Evolutionary conservation across 495 filamentous ascomycete species (phyloP).

Genomic region (Penicillium bialowiezense): DNA sequence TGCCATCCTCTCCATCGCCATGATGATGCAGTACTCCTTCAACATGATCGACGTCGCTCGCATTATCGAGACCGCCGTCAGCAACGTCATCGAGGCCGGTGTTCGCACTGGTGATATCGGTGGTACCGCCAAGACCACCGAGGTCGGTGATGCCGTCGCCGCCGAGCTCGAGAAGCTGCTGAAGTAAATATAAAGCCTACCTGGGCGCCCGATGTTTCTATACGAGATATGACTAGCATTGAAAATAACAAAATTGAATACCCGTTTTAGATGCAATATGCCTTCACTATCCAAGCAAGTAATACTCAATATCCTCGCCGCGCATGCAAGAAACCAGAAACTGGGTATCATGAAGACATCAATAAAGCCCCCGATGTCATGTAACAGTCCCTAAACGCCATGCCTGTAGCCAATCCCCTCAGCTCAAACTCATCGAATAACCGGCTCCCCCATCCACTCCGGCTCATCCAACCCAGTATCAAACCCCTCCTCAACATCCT

Average conservation of each 20-base stretch:
- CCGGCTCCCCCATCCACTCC: conserved; percentile 60
- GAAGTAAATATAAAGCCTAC: conserved; percentile 22
- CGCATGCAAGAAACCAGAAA: conserved; percentile 10
- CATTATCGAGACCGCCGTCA: conserved; percentile 51
- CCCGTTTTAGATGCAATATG: conserved; percentile 17
- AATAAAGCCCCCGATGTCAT: conserved; percentile 3
- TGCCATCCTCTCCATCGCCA: conserved; percentile 51
- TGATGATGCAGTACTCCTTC: conserved; percentile 58
- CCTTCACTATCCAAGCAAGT: neutral
- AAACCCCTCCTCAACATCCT: conserved; percentile 24
- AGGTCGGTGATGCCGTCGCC: conserved; percentile 53
- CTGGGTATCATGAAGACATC: conserved; percentile 35
- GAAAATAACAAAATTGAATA: conserved; percentile 26
- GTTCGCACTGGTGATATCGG: conserved; percentile 55
- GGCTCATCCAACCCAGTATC: conserved; percentile 44
- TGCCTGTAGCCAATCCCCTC: neutral
- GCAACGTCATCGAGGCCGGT: conserved; percentile 51
- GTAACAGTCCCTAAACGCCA: conserved; percentile 1
- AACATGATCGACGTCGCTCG: conserved; percentile 47
- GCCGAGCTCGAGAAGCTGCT: conserved; percentile 49
- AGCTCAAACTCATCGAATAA: conserved; percentile 39
- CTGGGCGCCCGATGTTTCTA: conserved; percentile 4
- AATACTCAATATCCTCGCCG: neutral
- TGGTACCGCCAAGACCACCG: conserved; percentile 47
- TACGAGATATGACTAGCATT: conserved; percentile 26